These are phyloP conservation scores for Apocynum venetum DNA, from an alignment of 257 asterid species.

Conservation along the genomic window DNA sequence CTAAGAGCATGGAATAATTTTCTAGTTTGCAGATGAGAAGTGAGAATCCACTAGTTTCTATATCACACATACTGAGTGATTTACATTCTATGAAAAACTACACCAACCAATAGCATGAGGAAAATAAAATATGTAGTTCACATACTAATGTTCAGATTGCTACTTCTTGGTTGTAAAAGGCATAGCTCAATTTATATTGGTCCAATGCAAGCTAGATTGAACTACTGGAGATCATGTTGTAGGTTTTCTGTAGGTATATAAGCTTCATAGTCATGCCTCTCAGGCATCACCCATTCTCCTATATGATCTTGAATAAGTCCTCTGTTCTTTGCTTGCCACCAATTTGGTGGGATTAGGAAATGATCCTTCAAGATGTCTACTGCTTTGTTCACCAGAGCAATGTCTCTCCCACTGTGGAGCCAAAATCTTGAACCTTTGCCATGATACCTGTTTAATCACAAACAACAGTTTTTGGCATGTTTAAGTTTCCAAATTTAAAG, in stretches of 20 bases:
- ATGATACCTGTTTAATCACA: constrained; percentile 18
- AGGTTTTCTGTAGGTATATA: not conserved
- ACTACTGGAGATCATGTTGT: not conserved
- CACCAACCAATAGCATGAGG: no score
- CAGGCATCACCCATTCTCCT: not conserved
- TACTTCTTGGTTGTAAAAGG: no score
- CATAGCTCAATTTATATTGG: no score
- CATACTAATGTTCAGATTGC: no score
- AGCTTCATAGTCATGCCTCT: not conserved
- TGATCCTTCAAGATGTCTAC: constrained; percentile 17
- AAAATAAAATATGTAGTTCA: no score
- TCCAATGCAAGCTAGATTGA: no score
- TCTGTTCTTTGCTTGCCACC: constrained; percentile 7
- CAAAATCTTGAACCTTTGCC: constrained; percentile 3
- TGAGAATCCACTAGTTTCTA: no score
- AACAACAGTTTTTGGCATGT: not conserved
- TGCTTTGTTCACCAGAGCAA: constrained; percentile 25
- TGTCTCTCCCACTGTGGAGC: constrained; percentile 8
- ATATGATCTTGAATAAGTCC: not conserved
- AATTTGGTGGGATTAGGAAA: not conserved
- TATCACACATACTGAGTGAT: no score
- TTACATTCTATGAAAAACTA: no score
- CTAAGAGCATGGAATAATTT: no score
- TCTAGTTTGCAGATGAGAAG: no score
- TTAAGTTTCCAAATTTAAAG: no score